Percentiles rank a stretch among this genome's conserved stretches.
Conservation (phyloP, 352 stramenopile genomes). For the Aphanomyces cochlioides region DNA sequence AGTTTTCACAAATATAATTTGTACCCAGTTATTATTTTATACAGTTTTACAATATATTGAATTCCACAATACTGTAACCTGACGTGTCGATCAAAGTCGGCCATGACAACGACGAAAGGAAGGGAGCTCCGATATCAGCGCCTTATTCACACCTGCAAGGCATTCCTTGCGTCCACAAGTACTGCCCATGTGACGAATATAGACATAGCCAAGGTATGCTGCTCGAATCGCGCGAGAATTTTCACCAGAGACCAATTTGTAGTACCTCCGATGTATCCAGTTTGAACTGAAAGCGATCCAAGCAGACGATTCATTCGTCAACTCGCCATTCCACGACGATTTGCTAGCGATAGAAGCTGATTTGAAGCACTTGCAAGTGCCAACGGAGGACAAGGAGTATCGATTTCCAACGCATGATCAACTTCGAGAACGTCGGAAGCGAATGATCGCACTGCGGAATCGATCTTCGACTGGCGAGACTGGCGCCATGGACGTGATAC, state of each 20-base stretch:
- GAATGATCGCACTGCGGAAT: neutral
- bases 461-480: neutral
- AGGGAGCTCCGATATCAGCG: neutral
- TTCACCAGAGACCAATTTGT: neutral
- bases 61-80: neutral
- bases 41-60: neutral
- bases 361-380: neutral
- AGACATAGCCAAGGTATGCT: constrained; percentile 22
- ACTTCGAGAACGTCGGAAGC: constrained; percentile 7
- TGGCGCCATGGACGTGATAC: constrained; percentile 9
- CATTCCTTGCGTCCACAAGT: neutral
- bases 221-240: no score
- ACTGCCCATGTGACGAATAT: neutral
- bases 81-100: neutral
- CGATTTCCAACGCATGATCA: constrained; percentile 9
- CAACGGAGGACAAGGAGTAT: neutral
- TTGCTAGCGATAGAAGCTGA: constrained; percentile 6
- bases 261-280: constrained; percentile 20
- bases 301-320: constrained; percentile 9
- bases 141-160: constrained; percentile 5
- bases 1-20: constrained; percentile 1
- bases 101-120: neutral
- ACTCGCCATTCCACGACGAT: constrained; percentile 24
- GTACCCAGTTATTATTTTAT: neutral
- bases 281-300: constrained; percentile 16